A percentile compares a stretch with the other conserved stretches of the same genome.
Evolutionary conservation across 805 yeast species (phyloP).

Genomic region (Candida wancherniae): DNA sequence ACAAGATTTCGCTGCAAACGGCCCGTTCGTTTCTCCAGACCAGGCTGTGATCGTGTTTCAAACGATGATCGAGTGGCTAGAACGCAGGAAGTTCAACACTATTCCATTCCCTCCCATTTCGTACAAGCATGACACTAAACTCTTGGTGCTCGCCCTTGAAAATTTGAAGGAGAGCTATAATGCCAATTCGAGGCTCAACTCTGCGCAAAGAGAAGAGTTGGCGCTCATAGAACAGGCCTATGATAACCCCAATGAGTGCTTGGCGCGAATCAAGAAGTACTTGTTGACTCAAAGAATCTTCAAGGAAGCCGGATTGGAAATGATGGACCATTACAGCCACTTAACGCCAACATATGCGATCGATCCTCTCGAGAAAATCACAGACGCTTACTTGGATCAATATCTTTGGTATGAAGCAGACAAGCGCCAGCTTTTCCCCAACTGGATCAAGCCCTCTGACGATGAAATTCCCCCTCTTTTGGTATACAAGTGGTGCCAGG

Average conservation of each 20-base stretch:
- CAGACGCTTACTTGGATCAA: constrained; percentile 94
- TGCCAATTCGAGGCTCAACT: constrained; percentile 66
- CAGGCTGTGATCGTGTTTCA: constrained; percentile 86
- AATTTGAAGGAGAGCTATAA: constrained; percentile 73
- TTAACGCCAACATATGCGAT: constrained; percentile 81
- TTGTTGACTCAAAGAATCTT: constrained; percentile 86
- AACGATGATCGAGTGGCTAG: constrained; percentile 89
- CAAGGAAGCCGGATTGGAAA: constrained; percentile 79
- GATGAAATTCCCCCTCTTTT: constrained; percentile 88
- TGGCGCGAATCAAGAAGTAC: constrained; percentile 77
- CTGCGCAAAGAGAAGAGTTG: constrained; percentile 86
- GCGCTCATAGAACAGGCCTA: constrained; percentile 94
- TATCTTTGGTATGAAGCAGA: constrained; percentile 96
- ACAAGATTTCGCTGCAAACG: constrained; percentile 69
- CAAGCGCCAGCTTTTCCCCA: constrained; percentile 80
- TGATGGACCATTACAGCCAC: constrained; percentile 87
- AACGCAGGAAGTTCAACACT: constrained; percentile 73
- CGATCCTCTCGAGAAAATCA: constrained; percentile 90
- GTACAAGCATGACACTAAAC: constrained; percentile 89
- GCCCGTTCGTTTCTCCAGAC: constrained; percentile 80
- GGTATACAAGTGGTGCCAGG: constrained; percentile 92
- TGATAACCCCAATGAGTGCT: constrained; percentile 92
- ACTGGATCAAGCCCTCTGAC: constrained; percentile 95
- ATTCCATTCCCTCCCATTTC: constrained; percentile 91
- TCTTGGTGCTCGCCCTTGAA: constrained; percentile 85